phyloP scores from a whole-genome alignment of 495 filamentous ascomycete species.

The Tuber melanosporum region DNA sequence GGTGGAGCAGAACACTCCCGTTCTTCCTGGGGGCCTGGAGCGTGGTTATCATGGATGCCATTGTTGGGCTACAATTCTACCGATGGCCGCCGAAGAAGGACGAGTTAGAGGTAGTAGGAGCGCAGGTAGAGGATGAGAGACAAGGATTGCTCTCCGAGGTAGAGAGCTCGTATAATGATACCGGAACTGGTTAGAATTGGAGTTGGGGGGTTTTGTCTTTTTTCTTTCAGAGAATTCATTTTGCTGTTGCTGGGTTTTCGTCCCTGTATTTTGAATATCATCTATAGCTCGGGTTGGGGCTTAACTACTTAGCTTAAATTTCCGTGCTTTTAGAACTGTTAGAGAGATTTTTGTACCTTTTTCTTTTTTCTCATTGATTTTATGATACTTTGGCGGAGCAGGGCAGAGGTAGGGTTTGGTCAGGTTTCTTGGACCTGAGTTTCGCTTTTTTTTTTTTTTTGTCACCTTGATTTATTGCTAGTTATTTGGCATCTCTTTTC shows the following conservation, averaged over 20 bases:
- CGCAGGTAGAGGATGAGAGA: constrained; percentile 17
- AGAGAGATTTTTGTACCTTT: constrained; percentile 13
- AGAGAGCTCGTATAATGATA: constrained; percentile 14
- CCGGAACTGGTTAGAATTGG: constrained; percentile 14
- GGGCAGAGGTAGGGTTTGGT: constrained; percentile 7
- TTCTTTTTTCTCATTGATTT: constrained; percentile 8
- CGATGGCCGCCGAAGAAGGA: constrained; percentile 15
- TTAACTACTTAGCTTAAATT: neutral
- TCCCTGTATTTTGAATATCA: neutral
- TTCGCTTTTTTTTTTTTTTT: constrained; percentile 11
- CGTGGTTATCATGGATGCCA: constrained; percentile 60
- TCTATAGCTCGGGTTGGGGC: neutral
- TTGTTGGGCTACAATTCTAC: constrained; percentile 56
- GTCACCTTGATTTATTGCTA: neutral
- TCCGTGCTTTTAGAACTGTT: neutral
- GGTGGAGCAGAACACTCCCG: constrained; percentile 55
- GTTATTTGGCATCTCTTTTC: constrained; percentile 7
- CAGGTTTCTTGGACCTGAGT: constrained; percentile 4
- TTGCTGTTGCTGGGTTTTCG: neutral
- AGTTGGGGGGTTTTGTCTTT: constrained; percentile 2
- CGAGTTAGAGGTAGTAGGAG: constrained; percentile 7
- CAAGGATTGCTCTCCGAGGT: constrained; percentile 20
- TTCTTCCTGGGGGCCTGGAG: constrained; percentile 69
- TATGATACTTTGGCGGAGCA: constrained; percentile 5
- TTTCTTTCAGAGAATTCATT: neutral